Evolutionary conservation across 169 alveolate species (phyloP), one percentile per base, ranked within the genome.

Genomic region (Eimeria maxima): DNA sequence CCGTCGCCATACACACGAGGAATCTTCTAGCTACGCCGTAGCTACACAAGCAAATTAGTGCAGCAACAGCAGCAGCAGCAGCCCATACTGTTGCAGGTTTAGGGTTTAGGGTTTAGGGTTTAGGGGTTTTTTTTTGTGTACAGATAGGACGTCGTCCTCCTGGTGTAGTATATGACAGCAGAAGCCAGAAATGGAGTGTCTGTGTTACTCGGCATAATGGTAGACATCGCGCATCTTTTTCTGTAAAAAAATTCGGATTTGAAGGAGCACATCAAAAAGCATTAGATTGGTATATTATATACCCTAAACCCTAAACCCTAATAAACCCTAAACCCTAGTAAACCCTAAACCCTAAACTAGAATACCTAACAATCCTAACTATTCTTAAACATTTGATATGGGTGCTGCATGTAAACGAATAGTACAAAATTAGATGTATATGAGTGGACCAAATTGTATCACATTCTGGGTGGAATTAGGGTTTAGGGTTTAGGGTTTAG

Each of bases 191-290:
- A 44, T 93, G 96, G 96, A 76, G 93, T 33, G 96, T 93, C 44
- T 93, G 96, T 69, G 96, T 93, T 44, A 93, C 96, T 29, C 96
- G 93, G 14, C 74, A 93, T 38, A 93, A 93, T 27, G 96, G 91
- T 38, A 33, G 96, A 3, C 91, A 83, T 29, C 93, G 96, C 76
- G 96, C 96, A n/a, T 78, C 93, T 14, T 94, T 94, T 44, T 94
- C 96, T 0, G 90, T 94, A 24, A 81, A 76, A 47, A 94, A 94
- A 71, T 94, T 94, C 55, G 96, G 96, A 4, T 76, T 94, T 27
- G 96, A 94, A 57, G 94, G 91, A 29, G 96, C 96, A 13, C 94
- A 94, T 47, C 81, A 57, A 38, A 81, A 94, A 50, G 96, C 96
- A 10, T 18, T 94, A 76, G 93, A 87, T 29, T 94, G 96, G 96